phyloP scores from a whole-genome alignment of 352 stramenopile species.

The Halophytophthora polymorphica region DNA sequence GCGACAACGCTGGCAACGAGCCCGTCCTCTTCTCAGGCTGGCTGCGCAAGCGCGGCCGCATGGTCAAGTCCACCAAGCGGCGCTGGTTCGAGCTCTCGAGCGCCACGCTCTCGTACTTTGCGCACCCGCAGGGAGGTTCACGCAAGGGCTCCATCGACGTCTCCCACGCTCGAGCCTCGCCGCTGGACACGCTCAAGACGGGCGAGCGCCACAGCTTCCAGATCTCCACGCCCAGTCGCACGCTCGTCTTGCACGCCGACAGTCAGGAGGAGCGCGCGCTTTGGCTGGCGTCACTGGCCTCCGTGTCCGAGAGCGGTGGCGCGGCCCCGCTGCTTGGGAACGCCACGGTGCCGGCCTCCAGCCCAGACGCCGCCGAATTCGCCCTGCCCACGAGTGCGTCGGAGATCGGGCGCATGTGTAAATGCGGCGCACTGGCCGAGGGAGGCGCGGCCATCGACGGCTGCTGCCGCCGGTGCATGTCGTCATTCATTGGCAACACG shows the following conservation, averaged over 20 bases:
- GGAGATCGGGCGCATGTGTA: constrained; percentile 56
- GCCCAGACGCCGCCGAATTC: constrained; percentile 22
- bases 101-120: constrained; percentile 71
- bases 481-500: constrained; percentile 78
- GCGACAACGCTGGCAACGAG: constrained; percentile 44
- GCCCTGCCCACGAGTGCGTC: constrained; percentile 25
- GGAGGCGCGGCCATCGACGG: constrained; percentile 32
- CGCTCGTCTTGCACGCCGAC: constrained; percentile 77
- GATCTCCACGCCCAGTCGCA: constrained; percentile 54
- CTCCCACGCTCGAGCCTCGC: constrained; percentile 44
- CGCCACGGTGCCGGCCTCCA: constrained; percentile 6
- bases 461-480: constrained; percentile 64
- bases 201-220: constrained; percentile 81
- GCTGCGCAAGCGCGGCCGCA: constrained; percentile 79
- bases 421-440: constrained; percentile 37
- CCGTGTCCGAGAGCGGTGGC: constrained; percentile 41
- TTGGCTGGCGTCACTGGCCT: constrained; percentile 71
- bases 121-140: constrained; percentile 66
- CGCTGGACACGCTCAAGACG: constrained; percentile 77
- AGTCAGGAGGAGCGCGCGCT: constrained; percentile 81
- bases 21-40: constrained; percentile 74
- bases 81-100: constrained; percentile 81
- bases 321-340: constrained; percentile 13
- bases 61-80: constrained; percentile 86
- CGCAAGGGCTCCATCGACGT: constrained; percentile 77